Evolutionary conservation across 805 yeast genomes (phyloP), one percentile per base, ranked within the genome.

Genomic region (Yamadazyma ubonensis): DNA sequence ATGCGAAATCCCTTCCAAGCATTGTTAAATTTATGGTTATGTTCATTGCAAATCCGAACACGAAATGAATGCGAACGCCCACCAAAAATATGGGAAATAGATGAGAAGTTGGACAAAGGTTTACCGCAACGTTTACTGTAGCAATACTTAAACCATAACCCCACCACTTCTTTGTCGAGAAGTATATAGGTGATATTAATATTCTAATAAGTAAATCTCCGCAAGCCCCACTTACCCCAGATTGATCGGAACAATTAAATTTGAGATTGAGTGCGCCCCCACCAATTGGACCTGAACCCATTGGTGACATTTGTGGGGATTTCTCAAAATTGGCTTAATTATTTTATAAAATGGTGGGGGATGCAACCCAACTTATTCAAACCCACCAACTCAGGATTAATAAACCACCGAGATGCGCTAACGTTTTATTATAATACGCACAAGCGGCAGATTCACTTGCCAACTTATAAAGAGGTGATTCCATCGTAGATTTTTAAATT

Each of bases 201-300:
- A 4, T 16, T 12, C 30, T 16, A 9, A 12, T 5, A 4, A 12
- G 30, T 12, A 5, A 27, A 12, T 4, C 30, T 27, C 30, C 30
- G 30, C 30, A 27, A 16, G 9, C 30, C 30, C 15, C 30, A 9
- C 30, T 11, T 27, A 27, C 30, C 30, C 30, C 30, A 27, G 30
- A 27, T 27, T 27, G 15, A 12, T 27, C 30, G 30, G 30, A 27
- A 27, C 30, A 27, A 27, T 27, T 27, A 3, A 27, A 12, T 9
- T 9, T n/a, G 30, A 22, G 10, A 8, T 10, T 22, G 25, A 7
- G 30, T 15, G 30, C 30, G 30, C 30, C 30, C 30, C 30, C 30
- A 27, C 30, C 30, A 27, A n/a, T 15, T 16, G 17, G 12, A 8
- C 30, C 15, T 7, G 15, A 11, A 7, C 23, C 29, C 15, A 26